Evolutionary conservation across 176 grass and related monocot genomes (phyloP), one percentile per base, ranked within the genome.

Genomic region (Panicum miliaceum): DNA sequence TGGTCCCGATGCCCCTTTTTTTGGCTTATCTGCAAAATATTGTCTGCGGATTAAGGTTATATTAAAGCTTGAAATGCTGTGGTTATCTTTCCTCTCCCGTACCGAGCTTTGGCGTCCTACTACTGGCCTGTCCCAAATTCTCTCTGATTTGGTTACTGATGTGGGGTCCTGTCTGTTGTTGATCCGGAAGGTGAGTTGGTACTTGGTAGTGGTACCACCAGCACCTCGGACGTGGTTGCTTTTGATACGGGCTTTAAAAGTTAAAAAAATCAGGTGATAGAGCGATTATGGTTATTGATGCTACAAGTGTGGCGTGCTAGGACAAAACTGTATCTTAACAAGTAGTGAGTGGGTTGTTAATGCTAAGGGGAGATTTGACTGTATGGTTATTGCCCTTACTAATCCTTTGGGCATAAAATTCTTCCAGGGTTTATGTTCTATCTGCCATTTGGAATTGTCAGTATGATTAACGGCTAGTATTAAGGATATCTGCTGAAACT

Each of bases 1-100:
- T 63, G 79, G 74, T 54, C 74, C 80, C 65, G 3, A 40, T 45
- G 25, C 40, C 20, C 43, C 12, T 42, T 37, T 64, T 12, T 78
- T 11, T 78, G 69, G 43, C 43, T 74, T 72, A 84, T 73, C 25
- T 73, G 52, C 10, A 25, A 82, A 63, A 64, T 71, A 42, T 64
- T 54, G 25, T 71, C 54, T 77, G 6, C 18, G 22, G 23, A 45
- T 35, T 43, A 61, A 45, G 75, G 54, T 27, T 45, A 25, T 61
- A n/a, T 20, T 46, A 12, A 77, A 77, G n/a, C 22, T 61, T 61
- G n/a, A 62, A 42, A 25, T 15, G 20, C 23, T 27, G 38, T 43
- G 75, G 7, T 26, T 61, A 62, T 6, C 37, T 77, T 60, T 61
- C 7, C 73, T 59, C 20, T 22, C 35, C 27, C 5, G 7, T 74